Evolutionary conservation across 345 rosid genomes (phyloP).

Genomic region (Murraya paniculata): DNA sequence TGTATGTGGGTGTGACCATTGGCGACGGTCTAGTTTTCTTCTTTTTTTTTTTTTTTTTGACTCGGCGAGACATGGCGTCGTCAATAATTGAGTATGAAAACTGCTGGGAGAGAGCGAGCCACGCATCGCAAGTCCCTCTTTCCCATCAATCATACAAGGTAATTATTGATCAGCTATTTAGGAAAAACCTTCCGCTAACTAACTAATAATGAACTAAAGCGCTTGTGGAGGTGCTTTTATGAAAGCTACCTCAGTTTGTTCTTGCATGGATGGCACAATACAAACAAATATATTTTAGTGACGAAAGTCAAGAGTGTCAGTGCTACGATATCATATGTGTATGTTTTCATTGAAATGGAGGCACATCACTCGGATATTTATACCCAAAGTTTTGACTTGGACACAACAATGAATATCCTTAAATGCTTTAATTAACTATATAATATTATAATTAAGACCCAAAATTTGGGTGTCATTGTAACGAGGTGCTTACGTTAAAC

Average conservation of each 20-base stretch:
- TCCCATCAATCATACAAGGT: background rate
- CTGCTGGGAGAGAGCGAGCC: background rate
- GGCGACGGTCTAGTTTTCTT: background rate
- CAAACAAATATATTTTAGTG: background rate
- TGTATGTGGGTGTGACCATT: background rate
- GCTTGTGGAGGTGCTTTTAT: background rate
- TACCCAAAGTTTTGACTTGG: background rate
- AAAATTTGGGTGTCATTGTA: no score
- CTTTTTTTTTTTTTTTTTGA: no score
- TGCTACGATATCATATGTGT: background rate
- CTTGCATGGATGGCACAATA: background rate
- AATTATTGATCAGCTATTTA: background rate
- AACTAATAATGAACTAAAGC: background rate
- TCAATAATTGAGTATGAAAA: background rate
- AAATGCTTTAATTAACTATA: no score
- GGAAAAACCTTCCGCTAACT: conserved; percentile 5
- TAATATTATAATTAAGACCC: no score
- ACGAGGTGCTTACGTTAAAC: background rate
- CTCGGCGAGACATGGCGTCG: background rate
- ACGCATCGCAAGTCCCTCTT: background rate
- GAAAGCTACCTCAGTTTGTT: background rate
- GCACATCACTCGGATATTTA: background rate
- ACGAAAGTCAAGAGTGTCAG: background rate
- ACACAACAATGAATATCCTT: no score
- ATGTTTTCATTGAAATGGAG: background rate